Percentiles rank a stretch among this genome's conserved stretches.
Evolutionary conservation across 345 rosid species (phyloP).

Genomic region (Psidium guajava): DNA sequence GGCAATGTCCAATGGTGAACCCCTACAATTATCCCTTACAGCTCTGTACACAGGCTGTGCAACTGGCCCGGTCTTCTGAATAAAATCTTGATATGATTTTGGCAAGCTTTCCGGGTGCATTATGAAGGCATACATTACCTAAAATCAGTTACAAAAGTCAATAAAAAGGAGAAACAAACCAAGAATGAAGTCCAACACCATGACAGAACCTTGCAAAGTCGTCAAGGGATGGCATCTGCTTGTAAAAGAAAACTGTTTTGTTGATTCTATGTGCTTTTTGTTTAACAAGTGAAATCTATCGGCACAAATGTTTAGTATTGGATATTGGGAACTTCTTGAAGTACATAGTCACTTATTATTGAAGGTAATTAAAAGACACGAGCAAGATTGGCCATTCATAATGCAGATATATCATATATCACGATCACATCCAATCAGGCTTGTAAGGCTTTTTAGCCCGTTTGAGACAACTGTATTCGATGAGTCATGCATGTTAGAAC

Average conservation of each 20-base stretch:
- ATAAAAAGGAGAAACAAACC: not conserved
- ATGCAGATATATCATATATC: not conserved
- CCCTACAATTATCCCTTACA: conserved; percentile 88
- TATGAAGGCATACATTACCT: conserved; percentile 88
- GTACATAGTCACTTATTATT: not conserved
- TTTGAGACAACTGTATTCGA: not conserved
- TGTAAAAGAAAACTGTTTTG: not conserved
- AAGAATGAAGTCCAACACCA: not conserved
- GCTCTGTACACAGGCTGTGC: conserved; percentile 83
- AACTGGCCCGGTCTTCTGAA: conserved; percentile 98
- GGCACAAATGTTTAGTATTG: not conserved
- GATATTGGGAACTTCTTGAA: not conserved
- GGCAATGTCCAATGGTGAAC: conserved; percentile 67
- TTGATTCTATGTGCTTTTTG: not conserved
- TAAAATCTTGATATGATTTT: conserved; percentile 82
- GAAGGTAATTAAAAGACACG: not conserved
- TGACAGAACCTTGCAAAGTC: not conserved
- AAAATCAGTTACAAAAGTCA: not conserved
- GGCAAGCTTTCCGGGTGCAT: conserved; percentile 99
- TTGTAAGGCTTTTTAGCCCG: not conserved
- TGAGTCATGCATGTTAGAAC: not conserved
- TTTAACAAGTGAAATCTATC: not conserved
- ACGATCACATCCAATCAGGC: not conserved
- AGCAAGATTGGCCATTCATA: not conserved
- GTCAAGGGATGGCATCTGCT: not conserved